These are phyloP conservation scores for Calonectria pteridis DNA, from an alignment of 2,329 filamentous ascomycete genomes.

Conservation along the genomic window DNA sequence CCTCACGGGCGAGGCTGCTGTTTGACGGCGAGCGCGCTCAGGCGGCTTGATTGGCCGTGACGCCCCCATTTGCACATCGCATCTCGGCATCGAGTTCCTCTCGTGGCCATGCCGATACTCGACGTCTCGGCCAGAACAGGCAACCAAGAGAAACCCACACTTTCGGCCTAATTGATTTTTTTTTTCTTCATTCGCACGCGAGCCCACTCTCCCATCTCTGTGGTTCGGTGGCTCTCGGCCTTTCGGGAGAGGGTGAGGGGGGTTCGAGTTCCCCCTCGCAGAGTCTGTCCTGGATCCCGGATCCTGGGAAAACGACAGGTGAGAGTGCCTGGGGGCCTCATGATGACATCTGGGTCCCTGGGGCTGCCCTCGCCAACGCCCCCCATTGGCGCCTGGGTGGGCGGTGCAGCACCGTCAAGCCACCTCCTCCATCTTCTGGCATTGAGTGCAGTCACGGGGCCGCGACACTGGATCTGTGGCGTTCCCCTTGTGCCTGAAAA, in stretches of 20 bases:
- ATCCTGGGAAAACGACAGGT: background rate
- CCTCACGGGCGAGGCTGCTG: slow-evolving; percentile 12
- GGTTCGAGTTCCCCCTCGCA: background rate
- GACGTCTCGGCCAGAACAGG: background rate
- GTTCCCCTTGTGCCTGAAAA: slow-evolving; percentile 16
- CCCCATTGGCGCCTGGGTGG: slow-evolving; percentile 4
- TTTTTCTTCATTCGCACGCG: background rate
- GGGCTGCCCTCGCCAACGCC: background rate
- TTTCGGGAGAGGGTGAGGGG: background rate
- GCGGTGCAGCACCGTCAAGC: slow-evolving; percentile 21
- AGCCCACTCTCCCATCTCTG: slow-evolving; percentile 2
- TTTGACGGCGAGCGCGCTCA: background rate
- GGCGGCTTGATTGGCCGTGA: slow-evolving; percentile 17
- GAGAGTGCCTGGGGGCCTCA: background rate
- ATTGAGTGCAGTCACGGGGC: slow-evolving; percentile 16
- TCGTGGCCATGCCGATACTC: slow-evolving; percentile 8
- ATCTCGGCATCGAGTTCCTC: slow-evolving; percentile 20
- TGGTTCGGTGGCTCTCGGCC: slow-evolving; percentile 22
- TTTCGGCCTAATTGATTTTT: slow-evolving; percentile 9
- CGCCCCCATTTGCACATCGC: slow-evolving; percentile 6
- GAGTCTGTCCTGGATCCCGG: slow-evolving; percentile 8
- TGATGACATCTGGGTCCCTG: slow-evolving; percentile 5
- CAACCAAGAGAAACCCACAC: background rate
- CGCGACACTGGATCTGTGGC: slow-evolving; percentile 17
- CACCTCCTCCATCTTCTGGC: slow-evolving; percentile 7